A percentile compares a stretch with the other conserved stretches of the same genome.
These are phyloP conservation scores for Ascochyta fabae DNA, from an alignment of 2,329 filamentous ascomycete genomes.

Conservation along the genomic window DNA sequence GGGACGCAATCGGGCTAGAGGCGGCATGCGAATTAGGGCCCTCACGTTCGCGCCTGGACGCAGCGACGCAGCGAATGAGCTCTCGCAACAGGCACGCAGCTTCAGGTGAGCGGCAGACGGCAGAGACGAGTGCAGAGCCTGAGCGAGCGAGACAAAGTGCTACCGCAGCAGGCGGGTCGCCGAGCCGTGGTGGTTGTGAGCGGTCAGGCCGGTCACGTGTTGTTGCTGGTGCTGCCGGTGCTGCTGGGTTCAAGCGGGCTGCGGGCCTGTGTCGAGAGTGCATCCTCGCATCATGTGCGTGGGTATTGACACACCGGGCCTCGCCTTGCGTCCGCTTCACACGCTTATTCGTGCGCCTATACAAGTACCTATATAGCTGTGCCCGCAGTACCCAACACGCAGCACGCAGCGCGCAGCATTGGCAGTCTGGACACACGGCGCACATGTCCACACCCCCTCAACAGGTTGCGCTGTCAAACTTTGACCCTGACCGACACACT, in stretches of 20 bases:
- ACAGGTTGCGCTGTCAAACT: slow-evolving; percentile 3
- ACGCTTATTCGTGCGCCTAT: slow-evolving; percentile 17
- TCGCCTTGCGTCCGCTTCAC: slow-evolving; percentile 18
- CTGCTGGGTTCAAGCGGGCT: slow-evolving; percentile 12
- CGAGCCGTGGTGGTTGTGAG: slow-evolving; percentile 27
- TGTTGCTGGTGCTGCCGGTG: neutral
- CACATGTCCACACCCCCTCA: neutral
- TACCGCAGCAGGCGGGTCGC: slow-evolving; percentile 27
- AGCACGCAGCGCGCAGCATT: neutral
- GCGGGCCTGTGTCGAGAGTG: slow-evolving; percentile 19
- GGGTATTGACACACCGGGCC: slow-evolving; percentile 6
- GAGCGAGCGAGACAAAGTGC: slow-evolving; percentile 27
- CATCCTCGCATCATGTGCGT: neutral
- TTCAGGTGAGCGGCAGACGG: slow-evolving; percentile 14
- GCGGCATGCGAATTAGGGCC: slow-evolving; percentile 43
- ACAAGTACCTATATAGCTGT: neutral
- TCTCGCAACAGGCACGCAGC: slow-evolving; percentile 25
- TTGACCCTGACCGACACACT: slow-evolving; percentile 1
- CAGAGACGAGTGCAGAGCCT: slow-evolving; percentile 14
- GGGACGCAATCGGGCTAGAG: slow-evolving; percentile 44
- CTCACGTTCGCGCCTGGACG: slow-evolving; percentile 42
- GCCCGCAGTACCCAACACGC: neutral
- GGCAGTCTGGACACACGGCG: neutral
- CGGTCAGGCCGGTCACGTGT: slow-evolving; percentile 25
- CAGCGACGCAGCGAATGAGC: slow-evolving; percentile 37